Conservation (phyloP, 768 basidiomycete species). For the Lepiota subincarnata region DNA sequence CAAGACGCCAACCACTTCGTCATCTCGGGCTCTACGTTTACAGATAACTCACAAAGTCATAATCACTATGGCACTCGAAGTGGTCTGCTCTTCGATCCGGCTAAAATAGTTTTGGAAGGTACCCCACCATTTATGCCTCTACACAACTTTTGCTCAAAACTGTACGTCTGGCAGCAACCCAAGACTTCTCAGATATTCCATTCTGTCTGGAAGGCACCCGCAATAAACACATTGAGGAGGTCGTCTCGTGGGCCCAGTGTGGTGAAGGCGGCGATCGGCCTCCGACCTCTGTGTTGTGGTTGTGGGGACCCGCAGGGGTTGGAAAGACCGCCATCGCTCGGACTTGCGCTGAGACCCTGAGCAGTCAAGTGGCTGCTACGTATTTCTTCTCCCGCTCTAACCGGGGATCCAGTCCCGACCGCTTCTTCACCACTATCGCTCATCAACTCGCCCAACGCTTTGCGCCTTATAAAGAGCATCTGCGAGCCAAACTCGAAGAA, state of each 20-base stretch:
- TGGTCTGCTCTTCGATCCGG: too few relatives aligned
- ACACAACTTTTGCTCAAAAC: not conserved
- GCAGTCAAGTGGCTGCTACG: slow-evolving; percentile 21
- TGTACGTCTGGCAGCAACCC: not conserved
- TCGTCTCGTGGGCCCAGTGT: not conserved
- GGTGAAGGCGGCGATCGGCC: too few relatives aligned
- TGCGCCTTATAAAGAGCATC: not conserved
- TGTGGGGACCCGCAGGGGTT: slow-evolving; percentile 20
- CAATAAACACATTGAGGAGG: not conserved
- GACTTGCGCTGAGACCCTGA: slow-evolving; percentile 18
- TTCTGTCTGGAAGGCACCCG: not conserved
- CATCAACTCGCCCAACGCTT: slow-evolving; percentile 20
- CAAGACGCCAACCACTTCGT: too few relatives aligned
- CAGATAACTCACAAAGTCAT: too few relatives aligned
- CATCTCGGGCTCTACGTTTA: too few relatives aligned
- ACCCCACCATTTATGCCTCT: too few relatives aligned
- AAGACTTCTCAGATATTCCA: not conserved
- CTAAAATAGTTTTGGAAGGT: too few relatives aligned
- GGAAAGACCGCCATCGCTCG: slow-evolving; percentile 24
- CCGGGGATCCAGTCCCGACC: slow-evolving; percentile 17
- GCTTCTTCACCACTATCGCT: slow-evolving; percentile 26
- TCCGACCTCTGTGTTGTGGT: slow-evolving; percentile 11
- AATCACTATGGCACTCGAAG: too few relatives aligned
- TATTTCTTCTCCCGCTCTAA: slow-evolving; percentile 31
- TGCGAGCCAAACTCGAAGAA: slow-evolving; percentile 9